phyloP scores from a whole-genome alignment of 306 rosid genomes.

The Abrus pulchellus region DNA sequence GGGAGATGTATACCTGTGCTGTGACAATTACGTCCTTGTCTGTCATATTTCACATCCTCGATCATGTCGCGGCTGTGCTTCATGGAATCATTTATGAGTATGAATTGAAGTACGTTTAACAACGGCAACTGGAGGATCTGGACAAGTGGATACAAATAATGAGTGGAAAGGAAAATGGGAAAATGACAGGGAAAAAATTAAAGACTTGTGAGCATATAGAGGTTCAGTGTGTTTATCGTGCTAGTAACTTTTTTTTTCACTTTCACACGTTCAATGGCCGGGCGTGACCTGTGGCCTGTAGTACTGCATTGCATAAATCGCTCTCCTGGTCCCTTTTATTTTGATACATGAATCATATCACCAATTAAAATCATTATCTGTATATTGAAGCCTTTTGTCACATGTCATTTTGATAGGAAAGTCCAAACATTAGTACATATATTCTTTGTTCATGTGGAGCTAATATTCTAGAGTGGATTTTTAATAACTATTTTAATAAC shows the following conservation, averaged over 20 bases:
- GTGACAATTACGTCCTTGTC: neutral
- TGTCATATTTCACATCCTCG: neutral
- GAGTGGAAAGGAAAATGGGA: neutral
- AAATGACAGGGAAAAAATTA: neutral
- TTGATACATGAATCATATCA: constrained; percentile 18
- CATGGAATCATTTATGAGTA: neutral
- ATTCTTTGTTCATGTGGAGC: neutral
- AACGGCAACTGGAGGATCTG: neutral
- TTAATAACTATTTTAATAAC: neutral
- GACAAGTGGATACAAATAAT: neutral
- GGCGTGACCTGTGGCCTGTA: neutral
- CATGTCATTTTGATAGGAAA: neutral
- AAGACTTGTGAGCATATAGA: neutral
- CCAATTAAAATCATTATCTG: constrained; percentile 3
- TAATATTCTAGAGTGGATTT: neutral
- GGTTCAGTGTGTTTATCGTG: neutral
- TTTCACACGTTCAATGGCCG: neutral
- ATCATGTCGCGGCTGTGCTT: neutral
- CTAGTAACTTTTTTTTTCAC: neutral
- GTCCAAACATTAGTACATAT: neutral
- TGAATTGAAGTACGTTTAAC: neutral
- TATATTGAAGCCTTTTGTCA: neutral
- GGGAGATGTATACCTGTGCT: too few species aligned
- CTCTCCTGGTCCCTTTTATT: neutral
- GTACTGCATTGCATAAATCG: neutral